Percentiles rank a stretch among this genome's conserved stretches.
Conservation (phyloP, 1,284 basidiomycete species). For the Sphagnurus paluster region DNA sequence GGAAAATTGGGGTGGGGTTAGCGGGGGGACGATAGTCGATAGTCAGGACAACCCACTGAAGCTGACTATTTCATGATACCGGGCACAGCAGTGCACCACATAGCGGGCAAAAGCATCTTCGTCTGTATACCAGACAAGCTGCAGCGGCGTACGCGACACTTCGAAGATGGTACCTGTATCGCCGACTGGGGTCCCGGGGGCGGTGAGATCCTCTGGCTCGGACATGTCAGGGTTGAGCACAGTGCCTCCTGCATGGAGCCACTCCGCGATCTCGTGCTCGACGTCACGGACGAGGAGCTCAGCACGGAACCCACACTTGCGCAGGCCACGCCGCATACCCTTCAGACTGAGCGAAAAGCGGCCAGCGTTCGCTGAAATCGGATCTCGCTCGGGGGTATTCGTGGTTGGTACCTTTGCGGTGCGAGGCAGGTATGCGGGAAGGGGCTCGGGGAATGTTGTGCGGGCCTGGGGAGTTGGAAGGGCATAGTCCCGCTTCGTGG, state of each 20-base stretch:
- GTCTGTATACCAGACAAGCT: slow-evolving; percentile 68
- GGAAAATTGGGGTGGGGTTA: background rate
- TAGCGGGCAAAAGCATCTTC: slow-evolving; percentile 75
- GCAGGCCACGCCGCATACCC: slow-evolving; percentile 68
- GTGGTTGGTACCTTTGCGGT: slow-evolving; percentile 50
- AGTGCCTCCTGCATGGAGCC: slow-evolving; percentile 60
- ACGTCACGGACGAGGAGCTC: slow-evolving; percentile 63
- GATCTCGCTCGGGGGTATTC: slow-evolving; percentile 41
- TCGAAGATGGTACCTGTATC: slow-evolving; percentile 58
- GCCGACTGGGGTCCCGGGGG: slow-evolving; percentile 48
- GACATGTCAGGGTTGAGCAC: slow-evolving; percentile 50
- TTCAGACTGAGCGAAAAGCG: slow-evolving; percentile 74
- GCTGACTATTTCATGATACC: slow-evolving; percentile 75
- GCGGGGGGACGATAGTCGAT: slow-evolving; percentile 1
- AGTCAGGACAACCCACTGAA: slow-evolving; percentile 58
- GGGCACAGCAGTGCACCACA: slow-evolving; percentile 77
- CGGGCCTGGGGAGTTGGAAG: slow-evolving; percentile 43
- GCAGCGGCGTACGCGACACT: slow-evolving; percentile 60
- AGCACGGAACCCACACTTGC: slow-evolving; percentile 58
- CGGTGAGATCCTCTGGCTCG: slow-evolving; percentile 23
- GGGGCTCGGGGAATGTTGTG: slow-evolving; percentile 72
- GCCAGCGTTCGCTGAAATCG: slow-evolving; percentile 63
- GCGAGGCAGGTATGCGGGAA: slow-evolving; percentile 68
- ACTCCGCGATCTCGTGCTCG: slow-evolving; percentile 61
- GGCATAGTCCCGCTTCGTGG: slow-evolving; percentile 55